Conservation (phyloP, 2,329 filamentous ascomycete species). For the Thelonectria olida region DNA sequence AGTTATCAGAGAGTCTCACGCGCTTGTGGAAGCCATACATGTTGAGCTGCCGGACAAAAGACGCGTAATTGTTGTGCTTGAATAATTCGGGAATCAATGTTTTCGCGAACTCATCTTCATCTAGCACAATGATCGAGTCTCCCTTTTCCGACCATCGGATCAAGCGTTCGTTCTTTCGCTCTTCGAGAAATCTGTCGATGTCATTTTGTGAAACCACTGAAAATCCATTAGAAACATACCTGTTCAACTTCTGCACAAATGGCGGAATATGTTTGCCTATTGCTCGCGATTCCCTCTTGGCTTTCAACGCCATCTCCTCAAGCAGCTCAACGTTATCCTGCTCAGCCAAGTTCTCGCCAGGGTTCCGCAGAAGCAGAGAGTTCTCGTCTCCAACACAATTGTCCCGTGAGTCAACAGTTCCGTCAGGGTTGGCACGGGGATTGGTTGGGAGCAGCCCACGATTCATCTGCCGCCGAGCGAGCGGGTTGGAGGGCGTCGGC, state of each 20-base stretch:
- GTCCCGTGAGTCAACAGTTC: conserved; percentile 51
- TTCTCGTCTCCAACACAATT: conserved; percentile 55
- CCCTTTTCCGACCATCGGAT: conserved; percentile 98
- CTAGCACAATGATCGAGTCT: conserved; percentile 94
- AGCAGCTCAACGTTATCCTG: conserved; percentile 80
- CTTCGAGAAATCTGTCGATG: conserved; percentile 79
- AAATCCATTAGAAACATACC: conserved; percentile 63
- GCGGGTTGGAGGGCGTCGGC: conserved; percentile 55
- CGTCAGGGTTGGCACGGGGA: conserved; percentile 49
- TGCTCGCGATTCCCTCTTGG: conserved; percentile 86
- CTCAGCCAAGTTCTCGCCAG: conserved; percentile 52
- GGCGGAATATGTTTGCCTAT: conserved; percentile 97
- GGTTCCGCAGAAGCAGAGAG: conserved; percentile 48
- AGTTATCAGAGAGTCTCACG: conserved; percentile 92
- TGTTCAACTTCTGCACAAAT: conserved; percentile 97
- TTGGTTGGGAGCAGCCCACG: conserved; percentile 58
- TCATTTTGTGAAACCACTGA: conserved; percentile 32
- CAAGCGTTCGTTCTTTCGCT: conserved; percentile 89
- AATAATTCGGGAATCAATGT: conserved; percentile 96
- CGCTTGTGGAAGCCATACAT: conserved; percentile 99
- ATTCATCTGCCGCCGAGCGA: conserved; percentile 63
- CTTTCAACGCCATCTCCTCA: conserved; percentile 80
- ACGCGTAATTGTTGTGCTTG: conserved; percentile 98
- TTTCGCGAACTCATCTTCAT: conserved; percentile 98
- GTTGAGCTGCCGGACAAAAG: conserved; percentile 93